phyloP scores from a whole-genome alignment of 2,329 filamentous ascomycete species.

The Cercospora sp. region DNA sequence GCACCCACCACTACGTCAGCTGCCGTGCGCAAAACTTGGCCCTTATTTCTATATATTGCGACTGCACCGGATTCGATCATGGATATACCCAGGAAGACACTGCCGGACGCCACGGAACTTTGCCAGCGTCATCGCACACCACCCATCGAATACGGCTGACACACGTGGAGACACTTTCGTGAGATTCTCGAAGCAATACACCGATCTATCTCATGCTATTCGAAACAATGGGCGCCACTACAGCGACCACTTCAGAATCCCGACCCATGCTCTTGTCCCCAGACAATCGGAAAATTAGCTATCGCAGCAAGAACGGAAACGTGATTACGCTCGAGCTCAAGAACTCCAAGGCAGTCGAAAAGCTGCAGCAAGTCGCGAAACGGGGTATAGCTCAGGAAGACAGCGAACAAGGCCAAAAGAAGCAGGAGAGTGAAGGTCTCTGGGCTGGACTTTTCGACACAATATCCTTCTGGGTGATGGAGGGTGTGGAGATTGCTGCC shows the following conservation, averaged over 20 bases:
- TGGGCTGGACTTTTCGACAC: conserved; percentile 28
- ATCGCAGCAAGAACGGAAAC: conserved; percentile 25
- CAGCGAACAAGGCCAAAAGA: conserved; percentile 1
- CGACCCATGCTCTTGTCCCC: conserved; percentile 25
- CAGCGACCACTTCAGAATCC: conserved; percentile 10
- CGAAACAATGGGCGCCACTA: conserved; percentile 21
- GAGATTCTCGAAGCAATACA: not conserved
- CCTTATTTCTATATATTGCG: conserved; percentile 5
- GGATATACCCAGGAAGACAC: not conserved
- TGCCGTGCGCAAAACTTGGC: not conserved
- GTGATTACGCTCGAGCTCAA: conserved; percentile 27
- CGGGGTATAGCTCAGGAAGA: conserved; percentile 12
- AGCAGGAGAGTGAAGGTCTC: conserved; percentile 15
- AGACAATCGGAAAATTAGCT: conserved; percentile 26
- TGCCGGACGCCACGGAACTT: not conserved
- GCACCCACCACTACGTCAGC: conserved; percentile 4
- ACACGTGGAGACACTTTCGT: not conserved
- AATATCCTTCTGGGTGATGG: conserved; percentile 26
- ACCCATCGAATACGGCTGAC: conserved; percentile 3
- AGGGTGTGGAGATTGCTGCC: conserved; percentile 27
- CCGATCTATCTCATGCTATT: conserved; percentile 8
- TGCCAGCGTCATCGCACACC: conserved; percentile 7
- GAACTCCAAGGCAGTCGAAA: conserved; percentile 25
- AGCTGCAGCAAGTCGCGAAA: conserved; percentile 17
- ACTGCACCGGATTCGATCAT: not conserved